These are phyloP conservation scores for Solanum medicagineum DNA, from an alignment of 257 asterid genomes.

Conservation along the genomic window DNA sequence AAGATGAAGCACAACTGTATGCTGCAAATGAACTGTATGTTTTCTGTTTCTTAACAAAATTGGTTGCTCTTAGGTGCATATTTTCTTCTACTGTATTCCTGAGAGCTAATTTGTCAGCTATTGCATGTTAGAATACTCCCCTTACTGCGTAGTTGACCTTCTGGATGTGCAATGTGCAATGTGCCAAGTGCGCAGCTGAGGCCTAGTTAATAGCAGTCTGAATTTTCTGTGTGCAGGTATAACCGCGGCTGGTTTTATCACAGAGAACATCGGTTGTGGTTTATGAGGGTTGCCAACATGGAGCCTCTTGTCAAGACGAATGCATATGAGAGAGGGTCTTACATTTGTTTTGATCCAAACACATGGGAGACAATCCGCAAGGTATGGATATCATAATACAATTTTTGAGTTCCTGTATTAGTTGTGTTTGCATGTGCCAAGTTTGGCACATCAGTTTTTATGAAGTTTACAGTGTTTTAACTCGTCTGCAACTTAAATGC, in stretches of 20 bases:
- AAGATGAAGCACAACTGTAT: slow-evolving; percentile 75
- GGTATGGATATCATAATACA: slow-evolving; percentile 25
- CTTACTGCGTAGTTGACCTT: not conserved
- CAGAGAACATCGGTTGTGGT: slow-evolving; percentile 60
- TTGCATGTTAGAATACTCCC: not conserved
- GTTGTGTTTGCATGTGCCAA: not conserved
- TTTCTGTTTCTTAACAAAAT: not conserved
- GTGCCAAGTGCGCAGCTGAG: not conserved
- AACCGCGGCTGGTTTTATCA: slow-evolving; percentile 86
- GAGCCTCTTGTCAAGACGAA: slow-evolving; percentile 61
- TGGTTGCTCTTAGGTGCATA: not conserved
- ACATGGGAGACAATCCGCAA: slow-evolving; percentile 58
- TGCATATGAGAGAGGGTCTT: slow-evolving; percentile 61
- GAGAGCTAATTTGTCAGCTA: not conserved
- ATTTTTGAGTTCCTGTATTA: not conserved
- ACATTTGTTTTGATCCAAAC: slow-evolving; percentile 63
- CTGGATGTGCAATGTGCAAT: not conserved
- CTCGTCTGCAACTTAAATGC: slow-evolving; percentile 5
- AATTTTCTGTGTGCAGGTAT: slow-evolving; percentile 22
- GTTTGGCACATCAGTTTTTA: not conserved
- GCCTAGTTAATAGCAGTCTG: not conserved
- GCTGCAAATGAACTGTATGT: slow-evolving; percentile 87
- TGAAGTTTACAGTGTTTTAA: not conserved
- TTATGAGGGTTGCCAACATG: slow-evolving; percentile 42
- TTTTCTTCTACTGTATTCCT: not conserved